A percentile compares a stretch with the other conserved stretches of the same genome.
Evolutionary conservation across 371 early-diverging fungal species (phyloP).

Genomic region (Lichtheimia corymbifera): DNA sequence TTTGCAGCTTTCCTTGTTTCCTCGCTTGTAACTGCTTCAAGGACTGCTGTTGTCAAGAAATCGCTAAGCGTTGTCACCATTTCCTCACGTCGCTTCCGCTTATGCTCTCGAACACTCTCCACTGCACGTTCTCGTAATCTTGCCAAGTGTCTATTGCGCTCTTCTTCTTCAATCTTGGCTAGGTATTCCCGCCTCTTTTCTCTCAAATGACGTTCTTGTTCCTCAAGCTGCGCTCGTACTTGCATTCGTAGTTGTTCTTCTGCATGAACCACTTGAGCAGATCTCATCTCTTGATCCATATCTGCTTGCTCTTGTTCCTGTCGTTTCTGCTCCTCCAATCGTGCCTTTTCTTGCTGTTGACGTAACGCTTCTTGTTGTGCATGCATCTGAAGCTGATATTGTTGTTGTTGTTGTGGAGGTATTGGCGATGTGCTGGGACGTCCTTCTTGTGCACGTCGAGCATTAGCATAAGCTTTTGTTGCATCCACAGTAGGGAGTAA

Average conservation of each 20-base stretch:
- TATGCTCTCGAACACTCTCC: not conserved
- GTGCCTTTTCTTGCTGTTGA: slow-evolving; percentile 3
- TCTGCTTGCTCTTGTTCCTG: not conserved
- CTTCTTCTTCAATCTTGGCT: not conserved
- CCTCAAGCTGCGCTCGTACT: not conserved
- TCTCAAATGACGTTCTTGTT: not conserved
- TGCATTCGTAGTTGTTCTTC: slow-evolving; percentile 3
- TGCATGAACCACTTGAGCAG: no score
- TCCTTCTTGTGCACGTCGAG: not conserved
- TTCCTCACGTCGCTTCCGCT: slow-evolving; percentile 11
- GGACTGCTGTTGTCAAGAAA: not conserved
- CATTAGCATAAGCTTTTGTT: not conserved
- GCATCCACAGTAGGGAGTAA: not conserved
- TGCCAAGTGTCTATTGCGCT: not conserved
- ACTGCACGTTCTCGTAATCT: slow-evolving; percentile 13
- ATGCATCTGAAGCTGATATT: not conserved
- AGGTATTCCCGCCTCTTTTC: slow-evolving; percentile 8
- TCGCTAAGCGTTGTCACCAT: slow-evolving; percentile 2
- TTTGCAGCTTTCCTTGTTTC: slow-evolving; percentile 5
- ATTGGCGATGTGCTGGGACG: no score
- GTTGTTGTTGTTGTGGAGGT: not conserved
- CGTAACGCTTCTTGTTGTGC: not conserved
- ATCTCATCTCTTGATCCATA: no score
- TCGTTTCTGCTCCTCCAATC: not conserved
- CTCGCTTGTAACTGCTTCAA: slow-evolving; percentile 5